These are phyloP conservation scores for Potentilla sterilis DNA, from an alignment of 306 rosid species.

Conservation along the genomic window DNA sequence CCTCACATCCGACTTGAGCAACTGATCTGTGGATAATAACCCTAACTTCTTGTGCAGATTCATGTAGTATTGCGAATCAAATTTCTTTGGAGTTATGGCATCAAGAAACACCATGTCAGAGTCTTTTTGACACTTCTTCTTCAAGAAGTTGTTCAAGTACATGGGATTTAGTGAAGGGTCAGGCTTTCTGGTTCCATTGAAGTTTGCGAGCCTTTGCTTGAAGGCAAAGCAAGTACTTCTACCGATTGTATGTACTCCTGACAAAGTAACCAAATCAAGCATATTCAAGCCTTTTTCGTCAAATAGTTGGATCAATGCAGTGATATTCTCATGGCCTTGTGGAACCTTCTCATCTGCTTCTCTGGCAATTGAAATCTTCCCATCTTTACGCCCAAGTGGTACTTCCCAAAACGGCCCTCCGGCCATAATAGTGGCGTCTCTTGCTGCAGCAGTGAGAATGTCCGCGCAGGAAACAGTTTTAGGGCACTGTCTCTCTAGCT, in stretches of 20 bases:
- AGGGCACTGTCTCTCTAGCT: conserved; percentile 68
- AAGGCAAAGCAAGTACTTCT: conserved; percentile 56
- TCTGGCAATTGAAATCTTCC: conserved; percentile 48
- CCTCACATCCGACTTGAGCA: conserved; percentile 55
- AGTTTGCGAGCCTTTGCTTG: conserved; percentile 52
- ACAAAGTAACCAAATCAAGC: conserved; percentile 80
- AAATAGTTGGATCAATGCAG: conserved; percentile 46
- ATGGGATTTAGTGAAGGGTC: conserved; percentile 54
- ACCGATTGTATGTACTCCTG: conserved; percentile 85
- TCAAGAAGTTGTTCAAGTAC: conserved; percentile 46
- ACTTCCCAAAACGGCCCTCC: conserved; percentile 98
- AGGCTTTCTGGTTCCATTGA: conserved; percentile 54
- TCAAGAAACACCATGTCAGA: conserved; percentile 58
- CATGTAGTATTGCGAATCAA: conserved; percentile 58
- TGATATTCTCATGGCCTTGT: conserved; percentile 76
- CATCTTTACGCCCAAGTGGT: conserved; percentile 76
- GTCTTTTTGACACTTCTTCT: conserved; percentile 43
- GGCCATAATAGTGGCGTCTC: conserved; percentile 76
- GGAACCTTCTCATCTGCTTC: conserved; percentile 69
- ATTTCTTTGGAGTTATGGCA: conserved; percentile 61
- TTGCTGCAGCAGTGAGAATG: conserved; percentile 75
- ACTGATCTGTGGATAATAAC: conserved; percentile 68
- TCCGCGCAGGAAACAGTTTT: conserved; percentile 82
- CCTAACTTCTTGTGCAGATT: conserved; percentile 72
- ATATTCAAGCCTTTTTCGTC: conserved; percentile 47